Evolutionary conservation across 2,329 filamentous ascomycete species (phyloP).

Genomic region (Sporothrix brunneoviolacea): DNA sequence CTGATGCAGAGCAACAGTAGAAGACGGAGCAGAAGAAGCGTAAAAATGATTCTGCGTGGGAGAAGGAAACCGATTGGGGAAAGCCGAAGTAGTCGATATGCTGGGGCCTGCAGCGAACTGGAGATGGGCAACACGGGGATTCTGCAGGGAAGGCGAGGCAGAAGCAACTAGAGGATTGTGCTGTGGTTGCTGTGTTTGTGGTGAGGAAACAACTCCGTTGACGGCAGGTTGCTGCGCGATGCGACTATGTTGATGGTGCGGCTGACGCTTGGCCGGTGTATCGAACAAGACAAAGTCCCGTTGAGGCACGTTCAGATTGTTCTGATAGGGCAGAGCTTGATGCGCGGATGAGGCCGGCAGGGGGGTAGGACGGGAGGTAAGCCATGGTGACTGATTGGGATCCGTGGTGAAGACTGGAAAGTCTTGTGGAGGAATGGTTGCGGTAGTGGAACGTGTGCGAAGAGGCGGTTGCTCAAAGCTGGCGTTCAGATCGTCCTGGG

Average conservation of each 20-base stretch:
- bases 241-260: constrained; percentile 35
- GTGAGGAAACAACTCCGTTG: constrained; percentile 37
- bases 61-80: constrained; percentile 53
- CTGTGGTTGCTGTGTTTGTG: constrained; percentile 34
- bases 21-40: constrained; percentile 60
- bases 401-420: constrained; percentile 76
- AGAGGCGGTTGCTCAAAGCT: constrained; percentile 51
- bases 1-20: constrained; percentile 51
- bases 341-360: constrained; percentile 57
- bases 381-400: constrained; percentile 71
- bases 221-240: constrained; percentile 32
- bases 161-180: constrained; percentile 27
- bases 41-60: constrained; percentile 52
- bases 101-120: constrained; percentile 48
- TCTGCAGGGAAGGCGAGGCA: constrained; percentile 42
- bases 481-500: constrained; percentile 61
- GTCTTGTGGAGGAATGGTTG: constrained; percentile 59
- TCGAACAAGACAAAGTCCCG: constrained; percentile 78
- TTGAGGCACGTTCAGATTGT: constrained; percentile 39
- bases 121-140: constrained; percentile 53
- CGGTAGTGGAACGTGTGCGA: constrained; percentile 51
- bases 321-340: constrained; percentile 45
- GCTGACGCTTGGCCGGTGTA: constrained; percentile 35
- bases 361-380: constrained; percentile 60
- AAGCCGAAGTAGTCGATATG: constrained; percentile 43